A percentile compares a stretch with the other conserved stretches of the same genome.
Evolutionary conservation across 768 basidiomycete species (phyloP).

Genomic region (Pisolithus microcarpus): DNA sequence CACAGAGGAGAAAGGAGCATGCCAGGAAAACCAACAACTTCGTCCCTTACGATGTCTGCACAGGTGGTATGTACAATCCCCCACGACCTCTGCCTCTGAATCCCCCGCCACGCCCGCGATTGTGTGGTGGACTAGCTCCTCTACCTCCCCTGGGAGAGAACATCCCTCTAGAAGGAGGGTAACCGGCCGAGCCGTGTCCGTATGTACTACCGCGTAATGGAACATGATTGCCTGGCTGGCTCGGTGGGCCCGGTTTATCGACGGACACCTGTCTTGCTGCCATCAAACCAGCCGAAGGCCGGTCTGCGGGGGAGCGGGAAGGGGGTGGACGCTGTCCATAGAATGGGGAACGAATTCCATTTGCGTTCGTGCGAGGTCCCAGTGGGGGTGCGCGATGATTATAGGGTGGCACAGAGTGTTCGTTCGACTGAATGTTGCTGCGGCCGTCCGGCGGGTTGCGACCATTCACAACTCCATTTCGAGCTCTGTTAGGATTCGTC

Average conservation of each 20-base stretch:
- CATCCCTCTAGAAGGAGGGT: conserved; percentile 18
- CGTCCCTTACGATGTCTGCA: conserved; percentile 7
- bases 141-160: conserved; percentile 25
- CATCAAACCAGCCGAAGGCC: not conserved
- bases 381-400: not conserved
- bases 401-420: not conserved
- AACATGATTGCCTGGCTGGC: not conserved
- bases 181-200: conserved; percentile 20
- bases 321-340: conserved; percentile 3
- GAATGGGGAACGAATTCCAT: not conserved
- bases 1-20: not conserved
- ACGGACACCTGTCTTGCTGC: not conserved
- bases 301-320: not conserved
- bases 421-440: not conserved
- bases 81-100: conserved; percentile 29
- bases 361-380: not conserved
- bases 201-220: conserved; percentile 24
- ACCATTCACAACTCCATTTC: conserved; percentile 18
- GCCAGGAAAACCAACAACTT: not conserved
- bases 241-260: not conserved
- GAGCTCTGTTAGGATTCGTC: conserved; percentile 60
- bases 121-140: conserved; percentile 21
- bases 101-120: conserved; percentile 27
- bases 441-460: conserved; percentile 4
- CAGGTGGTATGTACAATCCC: conserved; percentile 1